phyloP scores from a whole-genome alignment of 768 basidiomycete genomes.

The Lyophyllum decastes region DNA sequence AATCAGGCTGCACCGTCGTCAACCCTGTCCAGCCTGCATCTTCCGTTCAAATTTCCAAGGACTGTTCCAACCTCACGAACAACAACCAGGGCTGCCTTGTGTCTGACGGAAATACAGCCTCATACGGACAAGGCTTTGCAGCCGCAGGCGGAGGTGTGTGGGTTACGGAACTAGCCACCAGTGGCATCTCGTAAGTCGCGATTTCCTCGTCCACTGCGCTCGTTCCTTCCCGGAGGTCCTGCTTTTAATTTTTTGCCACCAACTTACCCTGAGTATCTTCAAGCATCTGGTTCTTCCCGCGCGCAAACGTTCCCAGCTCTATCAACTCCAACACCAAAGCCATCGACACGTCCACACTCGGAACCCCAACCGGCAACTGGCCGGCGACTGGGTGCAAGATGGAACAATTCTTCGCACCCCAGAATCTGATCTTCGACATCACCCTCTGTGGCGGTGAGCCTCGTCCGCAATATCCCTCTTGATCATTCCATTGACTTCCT shows the following conservation, averaged over 20 bases:
- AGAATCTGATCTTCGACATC: conserved; percentile 73
- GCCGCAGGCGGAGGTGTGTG: conserved; percentile 70
- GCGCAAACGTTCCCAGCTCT: conserved; percentile 46
- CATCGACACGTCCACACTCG: conserved; percentile 57
- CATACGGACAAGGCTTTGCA: conserved; percentile 71
- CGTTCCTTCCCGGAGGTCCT: too few species aligned
- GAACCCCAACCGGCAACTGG: conserved; percentile 73
- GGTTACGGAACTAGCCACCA: conserved; percentile 69
- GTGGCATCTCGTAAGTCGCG: conserved; percentile 62
- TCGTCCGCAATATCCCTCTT: neutral
- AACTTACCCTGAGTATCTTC: neutral
- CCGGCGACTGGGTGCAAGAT: conserved; percentile 56
- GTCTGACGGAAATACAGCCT: conserved; percentile 49
- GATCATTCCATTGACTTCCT: conserved; percentile 8
- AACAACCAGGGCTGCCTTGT: conserved; percentile 68
- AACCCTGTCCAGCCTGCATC: conserved; percentile 52
- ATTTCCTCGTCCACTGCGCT: neutral
- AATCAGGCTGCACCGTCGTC: conserved; percentile 55
- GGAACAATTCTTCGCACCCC: conserved; percentile 55
- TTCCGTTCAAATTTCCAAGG: conserved; percentile 50
- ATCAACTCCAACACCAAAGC: conserved; percentile 51
- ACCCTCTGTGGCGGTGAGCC: conserved; percentile 62
- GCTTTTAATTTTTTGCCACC: too few species aligned
- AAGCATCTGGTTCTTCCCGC: conserved; percentile 68
- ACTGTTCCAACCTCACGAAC: conserved; percentile 57